Base-by-base conservation (phyloP, 1,284 basidiomycete species). In the Irpex sp. region DNA sequence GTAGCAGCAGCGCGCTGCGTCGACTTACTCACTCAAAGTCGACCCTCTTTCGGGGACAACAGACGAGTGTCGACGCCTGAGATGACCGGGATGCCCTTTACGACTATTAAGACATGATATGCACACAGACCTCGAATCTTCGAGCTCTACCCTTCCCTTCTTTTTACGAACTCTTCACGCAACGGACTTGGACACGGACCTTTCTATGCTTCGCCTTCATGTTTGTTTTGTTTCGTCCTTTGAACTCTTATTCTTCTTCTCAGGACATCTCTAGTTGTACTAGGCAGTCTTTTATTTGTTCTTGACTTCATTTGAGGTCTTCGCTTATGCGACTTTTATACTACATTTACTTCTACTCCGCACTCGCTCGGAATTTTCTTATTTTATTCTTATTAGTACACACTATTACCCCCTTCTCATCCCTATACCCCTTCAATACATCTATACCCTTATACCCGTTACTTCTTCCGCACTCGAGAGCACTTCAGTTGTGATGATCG, bases 1-100 rank as follows among this genome's bases (percentile, higher is more conserved):
- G 72, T 47, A 62, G 70, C 47, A 70, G 68, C 63, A 71, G 67
- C 61, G 67, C 72, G 36, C 70, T 77, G 65, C 73, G 76, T 37
- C 71, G 73, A 13, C 73, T 77, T 17, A 77, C 82, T 57, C 79
- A 80, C 64, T 82, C 81, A 57, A 77, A 77, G 67, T 82, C 81
- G 59, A 75, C 77, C 62, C 73, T 82, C 63, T 76, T 82, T 69
- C 77, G 79, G 44, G 67, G 64, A 59, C 71, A 70, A 64, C 59
- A 55, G 57, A 38, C 15, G 15, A 19, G 9, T 31, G 13, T 51
- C 17, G 63, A 62, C 17, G 57, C 51, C 37, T 59, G 54, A 58
- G 48, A 60, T 55, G 59, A 62, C 66, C 55, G 59, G 65, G 66
- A 69, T 64, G 62, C 63, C 57, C 56, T 57, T 54, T 57, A 64